These are phyloP conservation scores for Simplicillium sp. DNA, from an alignment of 2,329 filamentous ascomycete species.

Conservation along the genomic window DNA sequence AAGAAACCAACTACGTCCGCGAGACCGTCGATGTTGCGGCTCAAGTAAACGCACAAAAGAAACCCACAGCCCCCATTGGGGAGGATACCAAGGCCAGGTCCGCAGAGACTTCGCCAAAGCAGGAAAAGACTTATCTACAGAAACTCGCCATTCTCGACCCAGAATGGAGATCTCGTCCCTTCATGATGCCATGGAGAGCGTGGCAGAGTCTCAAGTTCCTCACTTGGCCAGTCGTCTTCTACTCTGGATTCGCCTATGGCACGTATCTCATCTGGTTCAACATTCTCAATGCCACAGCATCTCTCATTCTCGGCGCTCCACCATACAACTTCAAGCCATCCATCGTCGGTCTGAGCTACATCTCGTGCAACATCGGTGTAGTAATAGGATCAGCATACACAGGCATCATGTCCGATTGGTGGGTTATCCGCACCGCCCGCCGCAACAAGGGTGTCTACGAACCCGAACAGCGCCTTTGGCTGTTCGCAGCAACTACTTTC, in stretches of 20 bases:
- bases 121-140: conserved; percentile 28
- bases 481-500: conserved; percentile 20
- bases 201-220: conserved; percentile 25
- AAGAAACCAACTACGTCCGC: conserved; percentile 47
- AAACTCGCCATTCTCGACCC: conserved; percentile 24
- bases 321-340: conserved; percentile 29
- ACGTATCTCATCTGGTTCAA: conserved; percentile 33
- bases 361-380: conserved; percentile 25
- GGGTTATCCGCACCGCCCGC: conserved; percentile 26
- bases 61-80: too few relatives aligned
- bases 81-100: too few relatives aligned
- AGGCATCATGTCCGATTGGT: conserved; percentile 25
- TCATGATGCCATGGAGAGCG: conserved; percentile 26
- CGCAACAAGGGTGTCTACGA: conserved; percentile 30
- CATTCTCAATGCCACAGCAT: conserved; percentile 32
- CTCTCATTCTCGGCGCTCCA: conserved; percentile 23
- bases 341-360: conserved; percentile 27
- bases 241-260: conserved; percentile 30
- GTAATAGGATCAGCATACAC: conserved; percentile 16
- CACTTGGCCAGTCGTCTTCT: conserved; percentile 31
- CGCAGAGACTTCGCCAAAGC: too few relatives aligned
- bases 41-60: not conserved
- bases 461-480: conserved; percentile 31
- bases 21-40: conserved; percentile 3
- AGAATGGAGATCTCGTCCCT: conserved; percentile 21